Evolutionary conservation across 2,329 filamentous ascomycete species (phyloP).

Genomic region (Hypoxylon sp.): DNA sequence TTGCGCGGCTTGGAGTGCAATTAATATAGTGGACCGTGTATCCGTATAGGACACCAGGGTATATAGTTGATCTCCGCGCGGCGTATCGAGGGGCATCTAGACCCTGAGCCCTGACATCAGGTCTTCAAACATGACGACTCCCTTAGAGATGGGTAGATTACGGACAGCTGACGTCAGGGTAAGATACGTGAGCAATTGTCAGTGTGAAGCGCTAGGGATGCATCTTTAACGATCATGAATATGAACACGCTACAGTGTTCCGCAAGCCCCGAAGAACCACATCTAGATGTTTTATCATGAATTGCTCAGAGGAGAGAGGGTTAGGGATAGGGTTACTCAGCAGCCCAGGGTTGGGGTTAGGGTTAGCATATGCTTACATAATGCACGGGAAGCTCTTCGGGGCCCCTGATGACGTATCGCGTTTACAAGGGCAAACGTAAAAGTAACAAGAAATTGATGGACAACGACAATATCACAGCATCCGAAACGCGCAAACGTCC

Average conservation of each 20-base stretch:
- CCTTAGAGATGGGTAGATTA: background rate
- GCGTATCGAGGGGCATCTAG: constrained; percentile 9
- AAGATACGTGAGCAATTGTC: background rate
- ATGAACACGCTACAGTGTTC: background rate
- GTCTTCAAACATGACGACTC: background rate
- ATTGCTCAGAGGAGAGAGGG: background rate
- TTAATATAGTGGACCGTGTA: constrained; percentile 21
- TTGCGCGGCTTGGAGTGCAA: constrained; percentile 4
- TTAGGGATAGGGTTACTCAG: constrained; percentile 6
- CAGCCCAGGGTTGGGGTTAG: background rate
- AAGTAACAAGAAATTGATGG: constrained; percentile 10
- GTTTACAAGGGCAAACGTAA: background rate
- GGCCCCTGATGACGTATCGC: constrained; percentile 10
- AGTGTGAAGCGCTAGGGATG: background rate
- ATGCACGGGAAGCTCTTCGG: constrained; percentile 1
- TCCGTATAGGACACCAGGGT: constrained; percentile 3
- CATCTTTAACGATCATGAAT: background rate
- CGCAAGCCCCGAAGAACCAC: background rate
- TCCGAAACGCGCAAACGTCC: constrained; percentile 35
- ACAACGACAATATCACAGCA: constrained; percentile 2
- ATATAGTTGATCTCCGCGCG: background rate
- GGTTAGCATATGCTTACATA: constrained; percentile 5
- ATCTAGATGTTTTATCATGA: background rate
- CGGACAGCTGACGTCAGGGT: background rate
- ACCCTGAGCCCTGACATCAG: background rate